phyloP scores from a whole-genome alignment of 1,284 basidiomycete genomes.

The Apiotrichum domesticum region DNA sequence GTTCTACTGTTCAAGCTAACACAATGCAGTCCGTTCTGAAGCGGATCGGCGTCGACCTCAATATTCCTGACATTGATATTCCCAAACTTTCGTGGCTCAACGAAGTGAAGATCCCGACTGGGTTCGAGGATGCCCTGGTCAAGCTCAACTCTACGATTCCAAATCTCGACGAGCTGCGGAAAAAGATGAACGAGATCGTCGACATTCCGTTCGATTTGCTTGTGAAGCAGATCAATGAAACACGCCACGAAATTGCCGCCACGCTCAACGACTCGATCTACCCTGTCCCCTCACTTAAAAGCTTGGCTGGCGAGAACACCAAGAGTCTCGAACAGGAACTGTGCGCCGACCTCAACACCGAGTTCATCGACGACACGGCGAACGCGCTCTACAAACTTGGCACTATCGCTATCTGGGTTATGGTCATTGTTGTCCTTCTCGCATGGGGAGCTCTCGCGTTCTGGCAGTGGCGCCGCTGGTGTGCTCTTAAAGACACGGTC shows the following conservation, averaged over 20 bases:
- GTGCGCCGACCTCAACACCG: conserved; percentile 69
- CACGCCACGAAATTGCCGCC: conserved; percentile 58
- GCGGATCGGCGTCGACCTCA: conserved; percentile 57
- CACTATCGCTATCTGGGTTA: conserved; percentile 66
- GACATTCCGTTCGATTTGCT: conserved; percentile 77
- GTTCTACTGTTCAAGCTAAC: not conserved
- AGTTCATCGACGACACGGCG: conserved; percentile 74
- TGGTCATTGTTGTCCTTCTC: conserved; percentile 48
- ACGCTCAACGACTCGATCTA: conserved; percentile 63
- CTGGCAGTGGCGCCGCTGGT: conserved; percentile 46
- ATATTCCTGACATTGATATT: conserved; percentile 62
- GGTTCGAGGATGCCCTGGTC: conserved; percentile 65
- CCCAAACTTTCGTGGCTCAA: conserved; percentile 65
- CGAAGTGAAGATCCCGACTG: conserved; percentile 75
- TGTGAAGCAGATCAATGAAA: conserved; percentile 79
- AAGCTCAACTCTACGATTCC: conserved; percentile 77
- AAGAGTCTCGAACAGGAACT: conserved; percentile 43
- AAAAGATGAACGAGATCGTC: conserved; percentile 64
- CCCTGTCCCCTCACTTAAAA: conserved; percentile 56
- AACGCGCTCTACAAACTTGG: conserved; percentile 66
- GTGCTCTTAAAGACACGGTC: conserved; percentile 31
- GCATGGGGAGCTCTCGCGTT: conserved; percentile 39
- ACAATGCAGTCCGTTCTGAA: conserved; percentile 54
- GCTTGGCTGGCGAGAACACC: conserved; percentile 22
- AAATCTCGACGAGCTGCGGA: conserved; percentile 66